Base-by-base conservation (phyloP, 495 filamentous ascomycete species). In the Alectoria sarmentosa region DNA sequence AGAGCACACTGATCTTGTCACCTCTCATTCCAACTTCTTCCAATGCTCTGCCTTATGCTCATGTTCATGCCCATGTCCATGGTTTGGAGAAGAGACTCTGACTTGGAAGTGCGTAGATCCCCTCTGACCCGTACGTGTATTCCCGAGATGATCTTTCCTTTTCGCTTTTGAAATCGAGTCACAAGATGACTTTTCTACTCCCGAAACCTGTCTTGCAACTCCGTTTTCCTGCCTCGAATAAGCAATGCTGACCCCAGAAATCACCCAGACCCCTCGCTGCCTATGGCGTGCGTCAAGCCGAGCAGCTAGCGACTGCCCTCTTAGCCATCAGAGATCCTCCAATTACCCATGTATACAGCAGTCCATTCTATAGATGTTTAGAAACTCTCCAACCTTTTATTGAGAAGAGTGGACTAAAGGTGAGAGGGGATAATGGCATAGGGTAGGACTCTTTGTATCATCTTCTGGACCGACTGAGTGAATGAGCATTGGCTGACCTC, bases 331-430 rank as follows among this genome's bases (percentile, higher is more conserved):
- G 28, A n/a, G 73, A 86, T 30, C 88, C 91, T 15, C 82, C 86
- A 41, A 80, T 89, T 59, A 88, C 92, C 32, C 81, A 84, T 61
- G 77, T 97, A 69, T 97, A 96, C 78, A 87, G 82, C 19, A 90
- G 86, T 66, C 90, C 91, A 19, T 97, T 92, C 71, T 98, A 96
- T 74, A 84, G 94, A 61, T 98, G 94, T 73, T 77, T 98, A 26
- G 90, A 97, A 74, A 98, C 94, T 0, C 82, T 97, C 49, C 72
- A 76, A 60, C 68, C 68, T 0, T 82, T 84, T 30, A 81, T 90
- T 15, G 81, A 86, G 66, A 73, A 73, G 36, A 74, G 87, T 65
- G 77, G 75, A 58, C 69, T 73, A 62, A 70, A 78, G 57, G 84
- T 93, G 38, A 81, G 84, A 38, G 81, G 86, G 56, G 91, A 96